phyloP scores from a whole-genome alignment of 1,284 basidiomycete genomes.

The Coniferiporia sulphurascens region DNA sequence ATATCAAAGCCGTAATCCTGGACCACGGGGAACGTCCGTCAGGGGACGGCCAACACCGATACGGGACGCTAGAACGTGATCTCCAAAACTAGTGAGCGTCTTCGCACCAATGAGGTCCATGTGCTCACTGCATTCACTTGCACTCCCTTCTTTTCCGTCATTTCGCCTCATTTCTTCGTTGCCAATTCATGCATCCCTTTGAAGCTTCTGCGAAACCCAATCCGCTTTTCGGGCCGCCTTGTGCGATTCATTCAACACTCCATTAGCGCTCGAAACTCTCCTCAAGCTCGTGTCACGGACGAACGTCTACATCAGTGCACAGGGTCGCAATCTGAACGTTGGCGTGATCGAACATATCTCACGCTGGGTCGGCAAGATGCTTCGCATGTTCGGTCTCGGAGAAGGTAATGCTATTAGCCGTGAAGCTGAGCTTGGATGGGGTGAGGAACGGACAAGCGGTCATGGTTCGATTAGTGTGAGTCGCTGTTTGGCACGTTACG shows the following conservation, averaged over 20 bases:
- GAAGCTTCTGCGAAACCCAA: slow-evolving; percentile 74
- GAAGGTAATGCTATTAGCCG: slow-evolving; percentile 53
- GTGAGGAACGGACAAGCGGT: slow-evolving; percentile 45
- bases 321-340: slow-evolving; percentile 61
- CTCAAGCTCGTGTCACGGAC: slow-evolving; percentile 84
- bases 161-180: slow-evolving; percentile 18
- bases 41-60: slow-evolving; percentile 59
- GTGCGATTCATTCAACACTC: slow-evolving; percentile 98
- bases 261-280: slow-evolving; percentile 73
- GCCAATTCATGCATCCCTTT: slow-evolving; percentile 13
- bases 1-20: slow-evolving; percentile 78
- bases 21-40: slow-evolving; percentile 41
- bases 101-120: background rate
- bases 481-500: slow-evolving; percentile 21
- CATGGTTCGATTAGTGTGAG: slow-evolving; percentile 51
- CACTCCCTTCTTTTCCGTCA: slow-evolving; percentile 5
- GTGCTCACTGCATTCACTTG: background rate
- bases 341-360: slow-evolving; percentile 70
- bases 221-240: slow-evolving; percentile 82
- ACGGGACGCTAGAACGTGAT: slow-evolving; percentile 60
- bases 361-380: slow-evolving; percentile 85
- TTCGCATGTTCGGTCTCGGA: slow-evolving; percentile 93
- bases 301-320: slow-evolving; percentile 82
- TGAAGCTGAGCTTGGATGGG: slow-evolving; percentile 63
- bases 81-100: slow-evolving; percentile 54